Base-by-base conservation (phyloP, 768 basidiomycete genomes). In the Trametes sanguinea region DNA sequence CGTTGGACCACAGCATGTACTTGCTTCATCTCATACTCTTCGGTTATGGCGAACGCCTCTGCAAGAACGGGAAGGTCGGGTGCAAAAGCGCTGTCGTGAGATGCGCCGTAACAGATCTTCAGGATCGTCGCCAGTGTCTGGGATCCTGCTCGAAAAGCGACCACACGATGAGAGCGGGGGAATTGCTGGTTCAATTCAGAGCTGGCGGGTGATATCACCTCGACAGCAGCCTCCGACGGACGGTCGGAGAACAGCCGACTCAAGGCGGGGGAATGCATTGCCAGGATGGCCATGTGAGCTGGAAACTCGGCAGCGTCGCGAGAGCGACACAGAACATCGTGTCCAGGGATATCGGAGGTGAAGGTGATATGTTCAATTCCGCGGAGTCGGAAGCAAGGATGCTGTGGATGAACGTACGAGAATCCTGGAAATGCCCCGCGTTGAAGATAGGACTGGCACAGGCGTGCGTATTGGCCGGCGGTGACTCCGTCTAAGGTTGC, bases 301-400 rank as follows among this genome's bases (percentile, higher is more conserved):
- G 2, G 40, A 29, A 54, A 54, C 4, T 54, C 53, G 0, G 14
- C 42, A 2, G 29, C 42, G 16, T 54, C 53, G 4, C 40, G 29
- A n/a, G 53, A 54, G 2, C 53, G 42, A 33, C 53, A 54, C 29
- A 54, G 14, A 14, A 54, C 16, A n/a, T 54, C 53, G 5, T 40
- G 53, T 6, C 27, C 9, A 3, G 42, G 53, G 5, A 54, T 33
- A 16, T n/a, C 29, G 42, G 27, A 29, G 29, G 30, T 13, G 5
- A 54, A 54, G 51, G 13, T 5, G 33, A 9, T 2, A n/a, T 16
- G 51, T 14, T 30, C 10, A 11, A 46, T 30, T 7, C 35, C 7
- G 29, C 13, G 47, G 22, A 33, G 32, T 3, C 0, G 6, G 35
- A 37, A 37, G 35, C 35, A 37, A 37, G 11, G 2, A 11, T 37